phyloP scores from a whole-genome alignment of 495 filamentous ascomycete genomes.

The Penicillium alfredii region DNA sequence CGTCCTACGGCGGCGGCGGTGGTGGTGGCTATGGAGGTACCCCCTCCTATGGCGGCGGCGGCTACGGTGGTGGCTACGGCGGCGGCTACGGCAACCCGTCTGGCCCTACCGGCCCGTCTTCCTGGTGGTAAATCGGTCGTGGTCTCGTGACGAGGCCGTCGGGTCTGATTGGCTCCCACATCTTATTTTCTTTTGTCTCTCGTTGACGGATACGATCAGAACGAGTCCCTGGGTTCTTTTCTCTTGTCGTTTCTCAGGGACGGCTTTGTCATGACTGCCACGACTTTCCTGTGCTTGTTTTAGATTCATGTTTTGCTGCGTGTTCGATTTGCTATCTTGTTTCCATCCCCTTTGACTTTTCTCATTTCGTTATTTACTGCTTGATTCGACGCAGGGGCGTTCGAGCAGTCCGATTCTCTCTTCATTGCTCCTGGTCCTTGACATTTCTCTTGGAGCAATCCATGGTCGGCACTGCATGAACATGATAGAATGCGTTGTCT shows the following conservation, averaged over 20 bases:
- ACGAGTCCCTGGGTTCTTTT: constrained; percentile 43
- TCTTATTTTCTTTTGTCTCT: constrained; percentile 36
- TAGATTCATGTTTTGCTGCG: constrained; percentile 11
- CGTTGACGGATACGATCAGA: constrained; percentile 43
- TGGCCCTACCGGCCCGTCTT: constrained; percentile 72
- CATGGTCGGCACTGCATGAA: constrained; percentile 54
- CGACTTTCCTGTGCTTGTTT: constrained; percentile 35
- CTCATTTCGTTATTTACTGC: constrained; percentile 30
- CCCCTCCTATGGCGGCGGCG: constrained; percentile 23
- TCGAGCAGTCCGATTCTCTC: constrained; percentile 39
- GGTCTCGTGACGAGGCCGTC: constrained; percentile 43
- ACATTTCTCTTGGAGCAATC: constrained; percentile 33
- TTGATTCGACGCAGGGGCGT: constrained; percentile 39
- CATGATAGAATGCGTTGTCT: constrained; percentile 78
- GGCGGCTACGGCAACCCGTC: constrained; percentile 77
- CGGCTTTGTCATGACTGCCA: constrained; percentile 49
- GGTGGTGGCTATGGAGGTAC: constrained; percentile 43
- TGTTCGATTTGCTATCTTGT: constrained; percentile 18
- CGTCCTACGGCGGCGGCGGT: constrained; percentile 46
- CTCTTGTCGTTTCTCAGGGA: constrained; percentile 38
- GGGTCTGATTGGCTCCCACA: constrained; percentile 40
- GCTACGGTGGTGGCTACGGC: constrained; percentile 28
- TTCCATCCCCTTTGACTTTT: constrained; percentile 26
- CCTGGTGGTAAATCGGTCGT: constrained; percentile 83
- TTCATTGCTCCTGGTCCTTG: constrained; percentile 33